Conservation (phyloP, 2,329 filamentous ascomycete species). For the Pestalotiopsis sp. region DNA sequence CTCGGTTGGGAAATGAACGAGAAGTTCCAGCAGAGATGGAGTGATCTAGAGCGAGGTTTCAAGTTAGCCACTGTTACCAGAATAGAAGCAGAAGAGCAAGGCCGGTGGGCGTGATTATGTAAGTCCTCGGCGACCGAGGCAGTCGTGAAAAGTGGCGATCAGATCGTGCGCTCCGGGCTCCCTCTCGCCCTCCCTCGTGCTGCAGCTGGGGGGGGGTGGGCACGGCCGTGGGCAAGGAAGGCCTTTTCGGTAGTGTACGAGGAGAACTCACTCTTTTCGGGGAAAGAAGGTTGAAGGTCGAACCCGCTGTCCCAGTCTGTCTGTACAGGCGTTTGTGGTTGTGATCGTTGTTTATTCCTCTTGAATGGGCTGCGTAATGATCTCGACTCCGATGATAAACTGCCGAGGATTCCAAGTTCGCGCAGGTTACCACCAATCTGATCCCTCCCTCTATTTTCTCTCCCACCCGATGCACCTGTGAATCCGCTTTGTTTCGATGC, state of each 20-base stretch:
- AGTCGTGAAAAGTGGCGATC: not conserved
- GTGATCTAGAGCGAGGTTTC: constrained; percentile 32
- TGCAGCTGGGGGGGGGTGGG: not conserved
- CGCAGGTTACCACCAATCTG: constrained; percentile 36
- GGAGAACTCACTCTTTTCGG: constrained; percentile 42
- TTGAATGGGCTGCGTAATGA: constrained; percentile 26
- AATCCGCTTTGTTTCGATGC: constrained; percentile 40
- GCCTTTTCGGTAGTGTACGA: constrained; percentile 6
- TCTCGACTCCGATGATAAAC: constrained; percentile 37
- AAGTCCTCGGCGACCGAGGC: not conserved
- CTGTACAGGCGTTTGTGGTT: constrained; percentile 25
- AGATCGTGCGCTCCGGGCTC: not conserved
- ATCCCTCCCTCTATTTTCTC: constrained; percentile 40
- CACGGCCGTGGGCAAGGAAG: not conserved
- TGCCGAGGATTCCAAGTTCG: constrained; percentile 48
- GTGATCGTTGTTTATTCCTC: constrained; percentile 13
- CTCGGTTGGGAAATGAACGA: constrained; percentile 29
- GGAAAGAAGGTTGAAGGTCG: constrained; percentile 35
- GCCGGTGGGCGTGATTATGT: not conserved
- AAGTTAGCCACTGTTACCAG: constrained; percentile 26
- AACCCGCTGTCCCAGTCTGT: constrained; percentile 27
- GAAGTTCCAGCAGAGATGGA: constrained; percentile 40
- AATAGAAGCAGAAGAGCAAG: constrained; percentile 17
- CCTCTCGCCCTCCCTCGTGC: not conserved
- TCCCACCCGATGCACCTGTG: constrained; percentile 21